Conservation (phyloP, 2,329 filamentous ascomycete genomes). For the Pyricularia sp. region DNA sequence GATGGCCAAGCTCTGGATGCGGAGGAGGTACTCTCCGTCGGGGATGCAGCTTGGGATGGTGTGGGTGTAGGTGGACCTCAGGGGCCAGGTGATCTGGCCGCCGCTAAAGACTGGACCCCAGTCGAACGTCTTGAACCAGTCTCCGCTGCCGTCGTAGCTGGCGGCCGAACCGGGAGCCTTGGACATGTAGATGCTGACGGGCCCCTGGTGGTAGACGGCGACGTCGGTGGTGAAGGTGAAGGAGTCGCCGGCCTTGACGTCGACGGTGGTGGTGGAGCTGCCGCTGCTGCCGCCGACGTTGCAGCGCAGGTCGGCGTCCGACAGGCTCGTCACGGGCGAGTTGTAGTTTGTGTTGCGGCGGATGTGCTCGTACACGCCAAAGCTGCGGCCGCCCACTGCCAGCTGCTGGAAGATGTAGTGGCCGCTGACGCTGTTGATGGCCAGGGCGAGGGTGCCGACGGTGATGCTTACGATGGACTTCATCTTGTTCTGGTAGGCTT, state of each 20-base stretch:
- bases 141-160: slow-evolving; percentile 24
- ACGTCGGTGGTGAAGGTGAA: slow-evolving; percentile 25
- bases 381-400: slow-evolving; percentile 18
- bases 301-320: slow-evolving; percentile 27
- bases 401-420: slow-evolving; percentile 30
- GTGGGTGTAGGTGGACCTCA: slow-evolving; percentile 19
- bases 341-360: slow-evolving; percentile 34
- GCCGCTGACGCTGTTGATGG: slow-evolving; percentile 18
- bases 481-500: slow-evolving; percentile 14
- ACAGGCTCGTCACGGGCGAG: slow-evolving; percentile 29
- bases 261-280: slow-evolving; percentile 19
- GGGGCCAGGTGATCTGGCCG: slow-evolving; percentile 18
- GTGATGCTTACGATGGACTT: slow-evolving; percentile 17
- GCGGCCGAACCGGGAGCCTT: slow-evolving; percentile 22
- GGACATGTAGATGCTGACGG: slow-evolving; percentile 26
- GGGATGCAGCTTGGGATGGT: slow-evolving; percentile 38
- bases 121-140: slow-evolving; percentile 30
- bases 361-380: slow-evolving; percentile 24
- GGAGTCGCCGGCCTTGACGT: slow-evolving; percentile 22
- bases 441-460: slow-evolving; percentile 17
- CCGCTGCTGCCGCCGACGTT: slow-evolving; percentile 24
- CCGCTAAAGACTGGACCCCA: slow-evolving; percentile 19
- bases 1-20: slow-evolving; percentile 47
- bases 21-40: slow-evolving; percentile 45
- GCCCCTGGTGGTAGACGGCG: slow-evolving; percentile 30